These are phyloP conservation scores for Solanum peruvianum DNA, from an alignment of 257 asterid genomes.

Conservation along the genomic window DNA sequence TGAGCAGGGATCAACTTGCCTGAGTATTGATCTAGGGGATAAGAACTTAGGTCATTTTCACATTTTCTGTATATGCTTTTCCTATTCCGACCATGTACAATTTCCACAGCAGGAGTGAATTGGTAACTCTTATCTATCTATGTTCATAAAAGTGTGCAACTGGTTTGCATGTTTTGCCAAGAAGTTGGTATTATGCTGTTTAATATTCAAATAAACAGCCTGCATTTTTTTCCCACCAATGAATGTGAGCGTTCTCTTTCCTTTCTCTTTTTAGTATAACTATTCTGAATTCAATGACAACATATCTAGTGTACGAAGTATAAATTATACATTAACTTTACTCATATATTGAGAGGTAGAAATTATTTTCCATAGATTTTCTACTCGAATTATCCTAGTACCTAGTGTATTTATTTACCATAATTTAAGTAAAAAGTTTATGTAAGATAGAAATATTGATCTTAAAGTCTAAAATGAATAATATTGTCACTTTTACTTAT, in stretches of 20 bases:
- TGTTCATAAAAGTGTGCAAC: background rate
- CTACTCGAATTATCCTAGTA: background rate
- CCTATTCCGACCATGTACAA: background rate
- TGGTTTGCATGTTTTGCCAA: background rate
- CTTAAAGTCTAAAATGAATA: no score
- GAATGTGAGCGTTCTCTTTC: background rate
- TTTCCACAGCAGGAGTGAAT: background rate
- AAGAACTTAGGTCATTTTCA: background rate
- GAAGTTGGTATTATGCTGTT: background rate
- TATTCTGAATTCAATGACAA: background rate
- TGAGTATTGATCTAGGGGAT: background rate
- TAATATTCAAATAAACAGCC: background rate
- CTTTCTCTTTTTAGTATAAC: background rate
- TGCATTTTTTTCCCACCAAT: background rate
- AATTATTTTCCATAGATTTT: background rate
- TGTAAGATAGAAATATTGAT: no score
- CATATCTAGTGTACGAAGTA: accelerated
- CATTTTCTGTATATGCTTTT: background rate
- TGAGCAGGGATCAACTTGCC: background rate
- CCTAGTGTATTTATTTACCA: background rate
- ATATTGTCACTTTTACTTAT: no score
- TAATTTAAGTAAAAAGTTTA: no score
- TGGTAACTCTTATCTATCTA: background rate
- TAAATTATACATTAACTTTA: no score
- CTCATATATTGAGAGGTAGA: background rate